Conservation (phyloP, 2,329 filamentous ascomycete genomes). For the Beauveria medogensis region DNA sequence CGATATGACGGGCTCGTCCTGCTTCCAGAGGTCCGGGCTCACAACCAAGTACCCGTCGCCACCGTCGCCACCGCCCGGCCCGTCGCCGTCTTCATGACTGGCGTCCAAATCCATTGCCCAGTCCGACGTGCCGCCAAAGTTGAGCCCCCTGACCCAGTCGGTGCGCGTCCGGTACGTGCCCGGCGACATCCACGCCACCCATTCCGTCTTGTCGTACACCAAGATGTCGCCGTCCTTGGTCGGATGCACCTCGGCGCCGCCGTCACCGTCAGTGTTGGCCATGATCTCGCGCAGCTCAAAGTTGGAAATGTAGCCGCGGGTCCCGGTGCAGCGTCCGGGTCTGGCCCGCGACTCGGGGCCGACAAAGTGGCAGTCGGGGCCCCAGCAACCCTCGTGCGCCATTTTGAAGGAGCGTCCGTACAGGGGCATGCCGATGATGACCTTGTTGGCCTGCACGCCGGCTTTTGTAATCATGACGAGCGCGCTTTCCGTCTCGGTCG, state of each 20-base stretch:
- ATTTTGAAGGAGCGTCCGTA: conserved; percentile 24
- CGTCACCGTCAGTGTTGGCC: not conserved
- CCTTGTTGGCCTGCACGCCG: conserved; percentile 24
- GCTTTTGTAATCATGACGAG: conserved; percentile 30
- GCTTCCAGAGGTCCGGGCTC: not conserved
- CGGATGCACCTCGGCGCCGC: not conserved
- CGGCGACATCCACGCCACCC: conserved; percentile 20
- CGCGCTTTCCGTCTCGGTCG: conserved; percentile 28
- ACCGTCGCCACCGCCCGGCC: not conserved
- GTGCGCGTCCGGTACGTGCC: conserved; percentile 18
- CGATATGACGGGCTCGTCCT: not conserved
- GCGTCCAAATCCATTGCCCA: conserved; percentile 23
- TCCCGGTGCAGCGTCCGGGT: conserved; percentile 19
- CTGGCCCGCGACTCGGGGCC: conserved; percentile 19
- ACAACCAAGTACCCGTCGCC: not conserved
- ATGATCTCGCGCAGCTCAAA: conserved; percentile 22
- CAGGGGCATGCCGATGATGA: conserved; percentile 21
- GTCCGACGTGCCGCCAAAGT: conserved; percentile 23
- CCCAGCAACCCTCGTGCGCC: conserved; percentile 18
- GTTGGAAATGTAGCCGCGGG: conserved; percentile 21
- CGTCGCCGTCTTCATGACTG: not conserved
- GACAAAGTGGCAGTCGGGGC: conserved; percentile 19
- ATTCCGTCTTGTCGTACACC: conserved; percentile 18
- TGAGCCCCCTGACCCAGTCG: conserved; percentile 16
- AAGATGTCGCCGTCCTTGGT: conserved; percentile 16